Base-by-base conservation (phyloP, 1,284 basidiomycete species). In the Irpex rosettiformis region DNA sequence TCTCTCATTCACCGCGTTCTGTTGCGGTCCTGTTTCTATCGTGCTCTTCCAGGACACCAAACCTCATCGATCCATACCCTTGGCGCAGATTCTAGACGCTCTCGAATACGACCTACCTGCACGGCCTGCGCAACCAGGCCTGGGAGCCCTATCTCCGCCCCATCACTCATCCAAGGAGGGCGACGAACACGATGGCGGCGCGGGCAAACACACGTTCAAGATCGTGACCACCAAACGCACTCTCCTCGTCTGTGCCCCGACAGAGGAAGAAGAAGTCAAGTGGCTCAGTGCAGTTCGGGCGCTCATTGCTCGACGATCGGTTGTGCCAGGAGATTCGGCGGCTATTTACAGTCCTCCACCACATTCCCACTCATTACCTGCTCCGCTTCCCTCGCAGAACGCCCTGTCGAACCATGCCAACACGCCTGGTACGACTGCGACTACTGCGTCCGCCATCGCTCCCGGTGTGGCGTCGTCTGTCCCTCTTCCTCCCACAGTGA, bases 261-360 rank as follows among this genome's bases (percentile, higher is more conserved):
- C 84, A 58, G 97, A 99, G 73, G 97, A 98, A 67, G 96, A 99
- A 67, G 97, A 99, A 76, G 97, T 99, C 74, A 93, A 92, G 72
- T 99, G 97, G 97, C 79, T 99, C 45, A 94, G 94, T 49, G 94
- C 96, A 7, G 84, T 99, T 51, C 88, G 94, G 56, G 94, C 94
- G 63, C 79, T 98, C 66, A 88, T 98, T 64, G 89, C 88, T 11
- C 79, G 91, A 58, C 76, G 90, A 68, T 79, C 81, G 53, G 75
- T 75, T 21, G 75, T 77, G 7, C 73, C 77, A 42, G 72, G 72
- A 66, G 73, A 66, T 61, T 66, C 60, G 49, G 58, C 61, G 47
- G 62, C 63, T 28, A 55, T 52, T 28, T n/a, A 25, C 10, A 25
- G 18, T 45, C n/a, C 7, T 16, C 33, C 43, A 45, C 27, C 48